Percentiles rank a stretch among this genome's conserved stretches.
phyloP scores from a whole-genome alignment of 371 early-diverging fungal species.

The Mortierella sp. region DNA sequence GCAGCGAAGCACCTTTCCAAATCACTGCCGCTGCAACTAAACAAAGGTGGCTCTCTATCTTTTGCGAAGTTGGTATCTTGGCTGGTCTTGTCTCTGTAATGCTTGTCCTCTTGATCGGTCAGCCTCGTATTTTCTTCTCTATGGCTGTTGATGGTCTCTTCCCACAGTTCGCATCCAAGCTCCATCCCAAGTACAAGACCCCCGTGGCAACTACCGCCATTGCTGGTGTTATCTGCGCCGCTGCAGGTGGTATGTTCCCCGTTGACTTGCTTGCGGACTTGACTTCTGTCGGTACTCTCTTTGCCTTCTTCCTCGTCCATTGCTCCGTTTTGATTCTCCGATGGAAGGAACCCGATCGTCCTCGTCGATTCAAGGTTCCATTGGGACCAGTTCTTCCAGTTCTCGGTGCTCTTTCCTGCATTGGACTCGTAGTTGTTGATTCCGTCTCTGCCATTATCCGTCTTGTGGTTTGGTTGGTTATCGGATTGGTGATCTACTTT shows the following conservation, averaged over 20 bases:
- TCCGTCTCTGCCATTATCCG: conserved; percentile 48
- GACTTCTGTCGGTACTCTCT: conserved; percentile 88
- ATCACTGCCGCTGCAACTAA: conserved; percentile 67
- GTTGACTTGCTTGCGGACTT: conserved; percentile 87
- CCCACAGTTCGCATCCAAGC: conserved; percentile 74
- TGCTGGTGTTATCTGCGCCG: conserved; percentile 79
- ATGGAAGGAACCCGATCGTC: conserved; percentile 75
- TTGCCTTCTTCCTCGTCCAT: conserved; percentile 90
- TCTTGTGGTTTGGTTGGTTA: conserved; percentile 45
- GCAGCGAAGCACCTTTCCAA: conserved; percentile 70
- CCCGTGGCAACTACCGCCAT: conserved; percentile 80
- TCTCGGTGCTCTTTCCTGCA: conserved; percentile 31
- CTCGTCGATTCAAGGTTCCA: conserved; percentile 85
- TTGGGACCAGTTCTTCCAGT: conserved; percentile 62
- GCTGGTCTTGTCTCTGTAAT: conserved; percentile 85
- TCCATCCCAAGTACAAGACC: conserved; percentile 72
- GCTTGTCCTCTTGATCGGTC: conserved; percentile 79
- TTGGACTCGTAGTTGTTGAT: conserved; percentile 42
- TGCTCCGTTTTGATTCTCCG: conserved; percentile 81
- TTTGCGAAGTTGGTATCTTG: conserved; percentile 83
- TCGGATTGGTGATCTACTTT: conserved; percentile 38
- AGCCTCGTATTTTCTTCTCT: conserved; percentile 89
- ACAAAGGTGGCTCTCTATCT: conserved; percentile 75
- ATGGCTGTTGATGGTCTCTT: conserved; percentile 91
- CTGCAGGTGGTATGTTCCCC: conserved; percentile 82